Evolutionary conservation across 495 filamentous ascomycete genomes (phyloP).

Genomic region (Corynascus novoguineensis): DNA sequence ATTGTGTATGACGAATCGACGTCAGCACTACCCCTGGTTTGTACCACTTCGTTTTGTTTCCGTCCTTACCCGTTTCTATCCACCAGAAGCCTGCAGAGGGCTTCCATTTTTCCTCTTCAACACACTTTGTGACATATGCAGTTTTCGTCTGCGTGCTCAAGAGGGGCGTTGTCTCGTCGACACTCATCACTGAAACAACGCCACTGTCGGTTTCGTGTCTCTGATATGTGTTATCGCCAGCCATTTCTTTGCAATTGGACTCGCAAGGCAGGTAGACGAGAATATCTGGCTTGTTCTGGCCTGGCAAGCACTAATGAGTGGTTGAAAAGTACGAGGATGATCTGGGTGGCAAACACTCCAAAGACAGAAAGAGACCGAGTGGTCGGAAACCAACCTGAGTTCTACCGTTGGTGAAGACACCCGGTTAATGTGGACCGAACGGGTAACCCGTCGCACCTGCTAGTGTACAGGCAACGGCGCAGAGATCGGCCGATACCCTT

Average conservation of each 20-base stretch:
- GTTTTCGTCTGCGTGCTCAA: slow-evolving; percentile 19
- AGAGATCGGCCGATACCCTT: not conserved
- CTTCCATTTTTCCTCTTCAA: slow-evolving; percentile 22
- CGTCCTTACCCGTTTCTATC: slow-evolving; percentile 32
- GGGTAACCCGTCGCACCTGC: not conserved
- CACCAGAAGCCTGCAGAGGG: slow-evolving; percentile 33
- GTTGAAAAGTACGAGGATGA: no score
- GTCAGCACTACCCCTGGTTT: slow-evolving; percentile 1
- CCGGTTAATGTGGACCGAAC: not conserved
- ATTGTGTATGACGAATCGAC: slow-evolving; percentile 26
- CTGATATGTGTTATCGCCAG: not conserved
- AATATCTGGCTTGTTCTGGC: not conserved
- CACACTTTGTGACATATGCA: slow-evolving; percentile 20
- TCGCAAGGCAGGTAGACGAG: not conserved
- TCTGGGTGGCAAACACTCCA: not conserved
- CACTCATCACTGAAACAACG: not conserved
- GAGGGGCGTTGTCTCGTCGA: slow-evolving; percentile 23
- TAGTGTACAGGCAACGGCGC: not conserved
- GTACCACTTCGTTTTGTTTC: not conserved
- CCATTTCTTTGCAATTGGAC: not conserved
- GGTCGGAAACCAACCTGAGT: not conserved
- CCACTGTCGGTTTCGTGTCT: not conserved
- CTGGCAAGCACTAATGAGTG: no score
- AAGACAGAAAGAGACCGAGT: not conserved
- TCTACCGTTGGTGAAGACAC: not conserved